Percentiles rank a stretch among this genome's conserved stretches.
Conservation (phyloP, 768 basidiomycete species). For the Panaeolus cyanescens region DNA sequence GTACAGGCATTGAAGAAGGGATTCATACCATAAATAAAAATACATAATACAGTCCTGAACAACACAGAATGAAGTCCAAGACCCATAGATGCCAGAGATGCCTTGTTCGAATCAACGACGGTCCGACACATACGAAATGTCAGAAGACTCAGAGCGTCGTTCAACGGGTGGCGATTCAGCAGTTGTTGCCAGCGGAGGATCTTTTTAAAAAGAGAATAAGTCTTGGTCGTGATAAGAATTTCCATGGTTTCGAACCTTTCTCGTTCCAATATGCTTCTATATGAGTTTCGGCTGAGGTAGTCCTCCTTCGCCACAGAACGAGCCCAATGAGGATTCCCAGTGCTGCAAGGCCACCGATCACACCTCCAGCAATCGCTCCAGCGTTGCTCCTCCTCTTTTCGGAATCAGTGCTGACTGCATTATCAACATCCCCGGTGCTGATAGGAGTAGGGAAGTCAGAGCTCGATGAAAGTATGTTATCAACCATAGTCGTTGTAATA, state of each 20-base stretch:
- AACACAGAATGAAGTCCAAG: too few species aligned
- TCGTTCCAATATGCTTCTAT: background rate
- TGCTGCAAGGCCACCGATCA: background rate
- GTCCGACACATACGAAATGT: background rate
- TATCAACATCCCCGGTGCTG: background rate
- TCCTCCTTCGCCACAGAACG: background rate
- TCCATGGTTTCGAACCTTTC: background rate
- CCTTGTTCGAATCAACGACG: background rate
- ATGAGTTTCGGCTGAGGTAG: background rate
- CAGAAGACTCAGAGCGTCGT: background rate
- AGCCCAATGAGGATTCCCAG: background rate
- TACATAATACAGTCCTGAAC: too few species aligned
- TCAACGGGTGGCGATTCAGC: too few species aligned
- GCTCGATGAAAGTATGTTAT: too few species aligned
- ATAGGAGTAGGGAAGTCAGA: background rate
- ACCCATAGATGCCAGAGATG: too few species aligned
- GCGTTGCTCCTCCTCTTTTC: background rate
- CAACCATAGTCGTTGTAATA: too few species aligned
- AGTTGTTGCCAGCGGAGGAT: background rate
- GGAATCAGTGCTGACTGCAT: background rate
- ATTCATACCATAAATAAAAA: too few species aligned
- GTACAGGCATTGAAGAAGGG: too few species aligned
- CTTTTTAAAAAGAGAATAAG: background rate
- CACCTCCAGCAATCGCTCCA: background rate
- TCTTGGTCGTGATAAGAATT: background rate